Evolutionary conservation across 2,329 filamentous ascomycete species (phyloP).

Genomic region (Madurella fahalii): DNA sequence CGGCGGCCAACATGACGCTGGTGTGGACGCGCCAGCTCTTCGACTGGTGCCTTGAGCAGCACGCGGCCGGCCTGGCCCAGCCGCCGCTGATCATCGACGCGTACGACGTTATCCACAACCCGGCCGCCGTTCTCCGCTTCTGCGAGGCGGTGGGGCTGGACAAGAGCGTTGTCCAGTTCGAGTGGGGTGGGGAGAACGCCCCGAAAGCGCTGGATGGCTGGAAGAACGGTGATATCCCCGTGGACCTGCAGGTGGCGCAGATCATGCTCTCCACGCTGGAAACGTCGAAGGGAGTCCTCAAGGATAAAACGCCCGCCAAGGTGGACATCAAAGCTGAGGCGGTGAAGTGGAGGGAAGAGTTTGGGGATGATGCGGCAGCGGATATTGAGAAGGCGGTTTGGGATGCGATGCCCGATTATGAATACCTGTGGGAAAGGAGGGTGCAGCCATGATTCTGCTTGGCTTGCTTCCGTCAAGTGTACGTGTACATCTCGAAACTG

Average conservation of each 20-base stretch:
- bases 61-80: neutral
- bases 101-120: constrained; percentile 6
- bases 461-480: no score
- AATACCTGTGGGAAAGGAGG: constrained; percentile 8
- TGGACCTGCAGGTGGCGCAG: neutral
- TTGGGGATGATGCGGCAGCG: constrained; percentile 6
- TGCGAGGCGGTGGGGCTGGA: constrained; percentile 7
- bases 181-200: neutral
- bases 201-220: neutral
- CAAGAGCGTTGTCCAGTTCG: neutral
- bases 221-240: no score
- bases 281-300: constrained; percentile 2
- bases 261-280: constrained; percentile 6
- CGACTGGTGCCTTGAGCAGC: neutral
- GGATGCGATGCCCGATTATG: constrained; percentile 11
- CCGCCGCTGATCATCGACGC: constrained; percentile 6
- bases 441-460: neutral
- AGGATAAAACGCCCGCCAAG: constrained; percentile 2
- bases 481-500: no score
- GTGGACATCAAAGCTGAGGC: constrained; percentile 8
- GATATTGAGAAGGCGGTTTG: constrained; percentile 3
- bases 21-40: neutral
- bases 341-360: constrained; percentile 13
- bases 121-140: neutral
- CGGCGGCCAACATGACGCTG: neutral